phyloP scores from a whole-genome alignment of 1,284 basidiomycete genomes.

The Termitomyces sp. region DNA sequence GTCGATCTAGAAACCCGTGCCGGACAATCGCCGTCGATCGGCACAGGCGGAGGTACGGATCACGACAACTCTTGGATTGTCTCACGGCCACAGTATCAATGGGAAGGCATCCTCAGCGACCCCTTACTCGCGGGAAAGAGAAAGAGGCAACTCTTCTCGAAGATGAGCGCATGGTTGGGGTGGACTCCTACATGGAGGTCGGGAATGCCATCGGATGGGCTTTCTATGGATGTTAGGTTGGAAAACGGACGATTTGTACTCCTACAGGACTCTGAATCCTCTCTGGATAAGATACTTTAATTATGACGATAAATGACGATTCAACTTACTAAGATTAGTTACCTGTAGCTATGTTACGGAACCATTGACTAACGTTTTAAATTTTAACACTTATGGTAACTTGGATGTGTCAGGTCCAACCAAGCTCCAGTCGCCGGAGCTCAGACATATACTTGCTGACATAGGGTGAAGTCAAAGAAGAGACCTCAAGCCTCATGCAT shows the following conservation, averaged over 20 bases:
- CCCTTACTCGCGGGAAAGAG: slow-evolving; percentile 37
- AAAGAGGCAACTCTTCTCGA: slow-evolving; percentile 41
- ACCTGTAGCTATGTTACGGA: too few relatives aligned
- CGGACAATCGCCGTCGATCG: slow-evolving; percentile 46
- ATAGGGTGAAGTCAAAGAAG: too few relatives aligned
- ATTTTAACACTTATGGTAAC: not conserved
- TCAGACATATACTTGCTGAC: too few relatives aligned
- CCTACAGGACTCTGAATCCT: slow-evolving; percentile 19
- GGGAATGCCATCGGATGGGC: slow-evolving; percentile 44
- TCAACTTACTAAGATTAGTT: too few relatives aligned
- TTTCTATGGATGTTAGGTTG: slow-evolving; percentile 55
- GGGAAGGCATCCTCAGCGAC: slow-evolving; percentile 69
- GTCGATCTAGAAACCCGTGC: slow-evolving; percentile 48
- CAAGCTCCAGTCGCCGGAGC: too few relatives aligned
- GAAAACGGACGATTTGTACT: slow-evolving; percentile 55
- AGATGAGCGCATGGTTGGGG: slow-evolving; percentile 63
- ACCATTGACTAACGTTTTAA: not conserved
- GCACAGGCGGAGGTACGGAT: slow-evolving; percentile 70
- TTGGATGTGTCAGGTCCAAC: too few relatives aligned
- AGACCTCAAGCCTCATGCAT: not conserved
- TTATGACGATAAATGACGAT: not conserved
- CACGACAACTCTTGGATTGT: slow-evolving; percentile 61
- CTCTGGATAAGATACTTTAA: too few relatives aligned
- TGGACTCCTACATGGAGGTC: slow-evolving; percentile 57
- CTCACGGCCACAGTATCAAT: slow-evolving; percentile 57